Base-by-base conservation (phyloP, 805 yeast genomes). In the Metschnikowia proteae region DNA sequence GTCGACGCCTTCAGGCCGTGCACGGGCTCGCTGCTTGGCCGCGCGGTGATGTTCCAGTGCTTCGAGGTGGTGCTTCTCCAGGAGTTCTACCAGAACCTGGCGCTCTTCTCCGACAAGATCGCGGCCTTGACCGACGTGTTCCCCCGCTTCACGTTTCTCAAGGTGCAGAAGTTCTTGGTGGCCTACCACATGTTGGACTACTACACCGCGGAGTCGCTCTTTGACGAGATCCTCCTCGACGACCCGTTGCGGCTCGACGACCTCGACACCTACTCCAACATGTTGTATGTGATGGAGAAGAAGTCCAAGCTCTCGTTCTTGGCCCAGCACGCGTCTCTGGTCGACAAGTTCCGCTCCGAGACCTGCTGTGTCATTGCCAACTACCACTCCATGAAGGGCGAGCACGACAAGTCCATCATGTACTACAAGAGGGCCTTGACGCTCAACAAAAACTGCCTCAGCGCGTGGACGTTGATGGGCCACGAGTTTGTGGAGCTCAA, bases 381-480 rank as follows among this genome's bases (percentile, higher is more conserved):
- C 66, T 92, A 88, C 67, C 91, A 91, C 65, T 87, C 96, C 32
- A 77, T 94, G 65, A 83, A 86, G 57, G 88, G 90, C 53, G 96
- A 94, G 58, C 99, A 94, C 66, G 97, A 90, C 64, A 88, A 87
- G 66, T 96, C 99, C 0, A 88, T 94, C 51, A 82, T 86, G 82
- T 90, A 89, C 67, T 94, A 91, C 62, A 85, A 89, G 58, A 76
- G 98, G 47, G 99, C 99, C 0, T 71, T 94, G 34, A 80, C 88
- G 0, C 73, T 94, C 51, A 87, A 90, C 62, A 81, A 86, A 52
- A 81, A 81, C 56, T 88, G 95, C 57, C 71, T 90, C 17, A 81
- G 89, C 53, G 97, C 98, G 0, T 94, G 98, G 98, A 94, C 98
- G 0, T 73, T 94, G 49, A 90, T 94, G 97, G 99, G 99, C 8